phyloP scores from a whole-genome alignment of 2,329 filamentous ascomycete species.

The Phaeophleospora eucalypticola region DNA sequence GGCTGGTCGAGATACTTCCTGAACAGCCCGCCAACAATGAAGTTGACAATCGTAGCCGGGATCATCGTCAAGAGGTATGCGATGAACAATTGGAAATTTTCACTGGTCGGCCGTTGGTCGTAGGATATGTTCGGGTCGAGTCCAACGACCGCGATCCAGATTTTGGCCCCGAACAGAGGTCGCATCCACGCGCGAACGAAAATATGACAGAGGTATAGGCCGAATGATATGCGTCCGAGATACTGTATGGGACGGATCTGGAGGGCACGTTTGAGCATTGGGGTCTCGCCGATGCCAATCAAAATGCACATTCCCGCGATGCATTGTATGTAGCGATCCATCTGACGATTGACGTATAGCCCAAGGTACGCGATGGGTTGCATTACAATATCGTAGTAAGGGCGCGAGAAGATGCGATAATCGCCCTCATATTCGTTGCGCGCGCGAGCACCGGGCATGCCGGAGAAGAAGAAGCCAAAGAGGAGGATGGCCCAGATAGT shows the following conservation, averaged over 20 bases:
- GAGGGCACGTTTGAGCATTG: slow-evolving; percentile 47
- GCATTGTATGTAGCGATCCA: slow-evolving; percentile 12
- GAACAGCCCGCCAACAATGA: slow-evolving; percentile 14
- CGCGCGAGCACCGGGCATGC: slow-evolving; percentile 5
- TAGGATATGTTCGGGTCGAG: slow-evolving; percentile 4
- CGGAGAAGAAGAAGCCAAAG: slow-evolving; percentile 13
- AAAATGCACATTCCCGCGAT: slow-evolving; percentile 8
- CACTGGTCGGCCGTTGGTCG: background rate
- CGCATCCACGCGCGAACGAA: slow-evolving; percentile 8
- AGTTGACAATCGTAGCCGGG: slow-evolving; percentile 11
- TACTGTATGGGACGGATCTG: slow-evolving; percentile 51
- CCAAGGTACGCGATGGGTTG: slow-evolving; percentile 6
- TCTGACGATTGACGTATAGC: slow-evolving; percentile 10
- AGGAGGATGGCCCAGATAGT: slow-evolving; percentile 6
- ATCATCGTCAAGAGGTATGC: slow-evolving; percentile 13
- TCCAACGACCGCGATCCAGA: slow-evolving; percentile 2
- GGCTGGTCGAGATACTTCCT: slow-evolving; percentile 14
- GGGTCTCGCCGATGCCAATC: slow-evolving; percentile 10
- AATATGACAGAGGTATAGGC: slow-evolving; percentile 40
- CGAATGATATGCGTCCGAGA: slow-evolving; percentile 56
- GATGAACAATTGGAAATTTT: slow-evolving; percentile 1
- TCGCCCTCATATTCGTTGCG: slow-evolving; percentile 2
- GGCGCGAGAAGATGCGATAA: slow-evolving; percentile 3
- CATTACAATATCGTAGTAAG: slow-evolving; percentile 9
- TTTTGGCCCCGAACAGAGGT: background rate